These are phyloP conservation scores for Sinapis alba DNA, from an alignment of 441 rosid species.

Conservation along the genomic window DNA sequence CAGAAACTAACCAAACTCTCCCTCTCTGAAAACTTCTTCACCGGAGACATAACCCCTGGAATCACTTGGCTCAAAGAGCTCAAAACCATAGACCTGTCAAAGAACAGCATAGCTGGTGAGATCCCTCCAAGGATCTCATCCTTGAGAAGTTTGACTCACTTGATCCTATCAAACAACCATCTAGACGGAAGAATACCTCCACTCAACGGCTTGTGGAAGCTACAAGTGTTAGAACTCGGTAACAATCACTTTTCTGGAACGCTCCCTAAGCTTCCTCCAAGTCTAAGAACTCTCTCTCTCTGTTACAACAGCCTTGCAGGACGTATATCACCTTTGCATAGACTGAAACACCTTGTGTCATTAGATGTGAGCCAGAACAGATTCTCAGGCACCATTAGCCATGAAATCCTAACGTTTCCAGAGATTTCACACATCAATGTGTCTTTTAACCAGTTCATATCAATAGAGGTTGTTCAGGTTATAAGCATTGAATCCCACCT, in stretches of 20 bases:
- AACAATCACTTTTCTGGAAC: slow-evolving; percentile 48
- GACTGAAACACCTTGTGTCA: slow-evolving; percentile 39
- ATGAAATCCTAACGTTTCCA: slow-evolving; percentile 37
- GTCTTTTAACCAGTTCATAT: slow-evolving; percentile 40
- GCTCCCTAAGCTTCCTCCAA: slow-evolving; percentile 52
- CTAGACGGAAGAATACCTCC: slow-evolving; percentile 54
- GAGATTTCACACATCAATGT: slow-evolving; percentile 36
- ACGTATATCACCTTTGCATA: slow-evolving; percentile 39
- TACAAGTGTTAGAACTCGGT: slow-evolving; percentile 49
- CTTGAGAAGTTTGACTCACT: slow-evolving; percentile 46
- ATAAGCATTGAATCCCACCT: slow-evolving; percentile 40
- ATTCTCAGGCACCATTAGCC: slow-evolving; percentile 46
- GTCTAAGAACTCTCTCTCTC: slow-evolving; percentile 45
- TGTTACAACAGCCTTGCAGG: slow-evolving; percentile 55
- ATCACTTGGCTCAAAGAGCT: slow-evolving; percentile 45
- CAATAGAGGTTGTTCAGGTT: slow-evolving; percentile 33
- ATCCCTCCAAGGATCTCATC: slow-evolving; percentile 48
- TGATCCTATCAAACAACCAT: slow-evolving; percentile 47
- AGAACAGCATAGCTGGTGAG: slow-evolving; percentile 50
- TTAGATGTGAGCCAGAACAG: slow-evolving; percentile 60
- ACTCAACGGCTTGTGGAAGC: slow-evolving; percentile 56
- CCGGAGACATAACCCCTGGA: slow-evolving; percentile 47
- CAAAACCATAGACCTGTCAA: slow-evolving; percentile 47
- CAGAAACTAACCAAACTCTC: slow-evolving; percentile 47
- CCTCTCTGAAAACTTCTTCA: slow-evolving; percentile 49